Percentiles rank a stretch among this genome's conserved stretches.
These are phyloP conservation scores for Dinochytrium kinnereticum DNA, from an alignment of 371 early-diverging fungal species.

Conservation along the genomic window DNA sequence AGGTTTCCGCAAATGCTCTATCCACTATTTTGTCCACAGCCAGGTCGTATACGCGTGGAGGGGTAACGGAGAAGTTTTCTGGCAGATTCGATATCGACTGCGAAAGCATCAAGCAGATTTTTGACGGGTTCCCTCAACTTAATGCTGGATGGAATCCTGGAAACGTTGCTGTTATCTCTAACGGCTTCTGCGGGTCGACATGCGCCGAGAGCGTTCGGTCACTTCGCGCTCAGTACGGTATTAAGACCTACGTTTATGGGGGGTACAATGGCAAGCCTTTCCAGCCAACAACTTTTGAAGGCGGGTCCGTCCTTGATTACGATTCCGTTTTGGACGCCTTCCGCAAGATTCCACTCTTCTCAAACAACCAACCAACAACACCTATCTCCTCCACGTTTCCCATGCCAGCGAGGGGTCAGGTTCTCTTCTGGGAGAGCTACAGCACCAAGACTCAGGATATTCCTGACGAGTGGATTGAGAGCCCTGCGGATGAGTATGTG, in stretches of 20 bases:
- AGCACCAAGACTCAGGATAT: not conserved
- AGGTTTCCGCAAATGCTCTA: not conserved
- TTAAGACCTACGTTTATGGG: constrained; percentile 37
- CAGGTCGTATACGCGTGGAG: not conserved
- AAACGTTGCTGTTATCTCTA: constrained; percentile 32
- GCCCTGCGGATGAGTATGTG: constrained; percentile 7
- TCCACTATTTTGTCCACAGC: not conserved
- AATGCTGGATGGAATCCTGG: constrained; percentile 8
- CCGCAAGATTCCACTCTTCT: not conserved
- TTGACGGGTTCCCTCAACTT: not conserved
- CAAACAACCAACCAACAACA: not conserved
- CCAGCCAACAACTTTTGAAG: constrained; percentile 29
- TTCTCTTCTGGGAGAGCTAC: constrained; percentile 15
- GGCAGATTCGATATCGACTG: constrained; percentile 9
- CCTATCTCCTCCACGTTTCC: not conserved
- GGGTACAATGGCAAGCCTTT: constrained; percentile 18
- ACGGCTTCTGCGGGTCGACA: constrained; percentile 48
- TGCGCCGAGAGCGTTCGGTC: constrained; percentile 39
- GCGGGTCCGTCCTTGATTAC: constrained; percentile 13
- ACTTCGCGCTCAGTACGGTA: constrained; percentile 31
- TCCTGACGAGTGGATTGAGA: not conserved
- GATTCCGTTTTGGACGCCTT: not conserved
- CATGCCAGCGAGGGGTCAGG: constrained; percentile 2
- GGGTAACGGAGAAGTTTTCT: constrained; percentile 3
- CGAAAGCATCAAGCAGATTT: not conserved